Conservation (phyloP, 2,329 filamentous ascomycete species). For the Mycosphaerella sp. region DNA sequence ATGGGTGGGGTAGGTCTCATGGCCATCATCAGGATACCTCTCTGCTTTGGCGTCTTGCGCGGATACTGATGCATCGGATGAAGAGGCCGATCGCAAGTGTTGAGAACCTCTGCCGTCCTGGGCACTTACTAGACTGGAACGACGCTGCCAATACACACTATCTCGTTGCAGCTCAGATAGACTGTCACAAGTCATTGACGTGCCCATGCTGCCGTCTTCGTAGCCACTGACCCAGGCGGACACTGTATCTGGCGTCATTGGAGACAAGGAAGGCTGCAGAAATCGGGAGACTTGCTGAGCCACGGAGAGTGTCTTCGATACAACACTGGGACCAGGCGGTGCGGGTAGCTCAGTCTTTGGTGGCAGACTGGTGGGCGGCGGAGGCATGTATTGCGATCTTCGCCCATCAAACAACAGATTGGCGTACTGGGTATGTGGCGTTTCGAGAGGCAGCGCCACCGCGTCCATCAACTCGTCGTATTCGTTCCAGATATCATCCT, state of each 20-base stretch:
- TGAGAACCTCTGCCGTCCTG: constrained; percentile 25
- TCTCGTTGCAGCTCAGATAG: constrained; percentile 4
- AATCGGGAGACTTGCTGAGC: constrained; percentile 30
- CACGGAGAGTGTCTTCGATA: constrained; percentile 22
- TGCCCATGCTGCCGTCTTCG: constrained; percentile 37
- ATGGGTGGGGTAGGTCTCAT: neutral
- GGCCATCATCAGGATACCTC: neutral
- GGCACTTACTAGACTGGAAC: constrained; percentile 6
- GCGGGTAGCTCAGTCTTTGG: constrained; percentile 17
- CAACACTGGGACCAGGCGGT: constrained; percentile 7
- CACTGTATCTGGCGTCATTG: constrained; percentile 46
- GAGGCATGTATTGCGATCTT: constrained; percentile 5
- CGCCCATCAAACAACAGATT: neutral
- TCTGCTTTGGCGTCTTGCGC: neutral
- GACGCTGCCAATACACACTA: constrained; percentile 8
- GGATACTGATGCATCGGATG: constrained; percentile 21
- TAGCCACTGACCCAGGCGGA: constrained; percentile 51
- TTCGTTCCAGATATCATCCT: constrained; percentile 92
- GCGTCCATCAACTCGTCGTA: constrained; percentile 84
- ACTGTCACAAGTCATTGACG: constrained; percentile 16
- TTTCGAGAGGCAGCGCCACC: constrained; percentile 34
- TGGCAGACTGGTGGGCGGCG: constrained; percentile 13
- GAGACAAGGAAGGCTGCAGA: constrained; percentile 29
- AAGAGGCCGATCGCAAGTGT: constrained; percentile 29
- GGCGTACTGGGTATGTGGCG: neutral